Conservation (phyloP, 192 early-diverging fungal genomes). For the Neocallimastix lanati region DNA sequence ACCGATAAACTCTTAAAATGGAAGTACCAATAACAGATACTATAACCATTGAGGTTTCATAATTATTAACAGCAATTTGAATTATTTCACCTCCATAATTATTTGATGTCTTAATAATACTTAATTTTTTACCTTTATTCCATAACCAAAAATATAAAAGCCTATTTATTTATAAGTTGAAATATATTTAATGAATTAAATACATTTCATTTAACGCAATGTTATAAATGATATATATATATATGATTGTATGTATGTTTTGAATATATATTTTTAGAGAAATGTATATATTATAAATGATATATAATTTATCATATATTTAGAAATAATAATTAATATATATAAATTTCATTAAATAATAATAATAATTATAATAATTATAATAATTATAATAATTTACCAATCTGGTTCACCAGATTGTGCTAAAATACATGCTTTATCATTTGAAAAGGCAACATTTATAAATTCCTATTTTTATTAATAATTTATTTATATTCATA, state of each 20-base stretch:
- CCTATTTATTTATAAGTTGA: too few relatives aligned
- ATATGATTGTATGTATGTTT: too few relatives aligned
- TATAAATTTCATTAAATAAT: too few relatives aligned
- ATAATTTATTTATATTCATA: too few relatives aligned
- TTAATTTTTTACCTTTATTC: slow-evolving; percentile 13
- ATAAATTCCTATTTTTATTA: slow-evolving; percentile 20
- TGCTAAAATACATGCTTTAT: slow-evolving; percentile 19
- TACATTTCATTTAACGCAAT: too few relatives aligned
- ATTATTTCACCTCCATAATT: background rate
- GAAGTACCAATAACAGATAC: background rate
- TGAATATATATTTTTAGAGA: too few relatives aligned
- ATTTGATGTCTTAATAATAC: background rate
- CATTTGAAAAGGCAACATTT: slow-evolving; percentile 17
- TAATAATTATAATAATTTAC: background rate
- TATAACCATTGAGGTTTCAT: background rate
- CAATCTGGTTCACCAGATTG: slow-evolving; percentile 17
- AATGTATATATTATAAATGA: too few relatives aligned
- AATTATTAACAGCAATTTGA: background rate
- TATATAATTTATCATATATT: too few relatives aligned
- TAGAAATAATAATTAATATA: too few relatives aligned
- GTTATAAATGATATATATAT: too few relatives aligned
- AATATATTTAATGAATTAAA: too few relatives aligned
- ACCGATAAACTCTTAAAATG: background rate
- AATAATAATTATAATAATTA: background rate
- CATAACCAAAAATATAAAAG: slow-evolving; percentile 24